Conservation (phyloP, 345 rosid genomes). For the Hypericum androsaemum region DNA sequence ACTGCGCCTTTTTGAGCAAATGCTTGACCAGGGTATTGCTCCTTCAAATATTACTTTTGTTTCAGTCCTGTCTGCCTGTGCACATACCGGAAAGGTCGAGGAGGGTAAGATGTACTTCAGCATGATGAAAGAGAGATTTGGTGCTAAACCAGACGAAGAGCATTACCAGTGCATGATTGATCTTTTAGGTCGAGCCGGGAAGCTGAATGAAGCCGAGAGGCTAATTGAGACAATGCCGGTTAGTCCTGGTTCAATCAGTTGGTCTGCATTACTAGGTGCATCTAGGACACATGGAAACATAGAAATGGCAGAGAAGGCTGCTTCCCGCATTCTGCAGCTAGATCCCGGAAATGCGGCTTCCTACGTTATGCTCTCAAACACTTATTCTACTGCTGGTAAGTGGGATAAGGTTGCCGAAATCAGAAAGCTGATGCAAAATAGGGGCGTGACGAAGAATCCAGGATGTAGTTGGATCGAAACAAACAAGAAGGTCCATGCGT, state of each 20-base stretch:
- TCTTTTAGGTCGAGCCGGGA: constrained; percentile 73
- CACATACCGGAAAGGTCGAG: constrained; percentile 60
- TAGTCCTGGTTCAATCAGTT: constrained; percentile 46
- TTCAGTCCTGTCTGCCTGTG: constrained; percentile 81
- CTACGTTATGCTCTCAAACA: constrained; percentile 77
- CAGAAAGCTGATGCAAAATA: constrained; percentile 65
- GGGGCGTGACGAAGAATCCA: constrained; percentile 71
- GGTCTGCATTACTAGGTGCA: constrained; percentile 85
- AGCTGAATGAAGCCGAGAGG: constrained; percentile 65
- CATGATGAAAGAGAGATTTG: constrained; percentile 55
- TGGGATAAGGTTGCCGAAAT: constrained; percentile 63
- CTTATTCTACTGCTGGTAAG: constrained; percentile 49
- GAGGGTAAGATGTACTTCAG: constrained; percentile 56
- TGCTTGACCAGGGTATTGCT: constrained; percentile 43
- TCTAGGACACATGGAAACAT: constrained; percentile 62
- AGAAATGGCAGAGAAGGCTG: constrained; percentile 62
- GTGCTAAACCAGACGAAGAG: constrained; percentile 70
- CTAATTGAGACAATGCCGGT: constrained; percentile 67
- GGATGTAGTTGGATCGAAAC: constrained; percentile 93
- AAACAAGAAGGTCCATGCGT: constrained; percentile 49
- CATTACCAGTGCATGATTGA: constrained; percentile 91
- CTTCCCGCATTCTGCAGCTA: constrained; percentile 44
- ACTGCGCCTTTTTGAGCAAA: constrained; percentile 42
- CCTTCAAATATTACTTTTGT: constrained; percentile 75
- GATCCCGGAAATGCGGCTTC: constrained; percentile 73